A percentile compares a stretch with the other conserved stretches of the same genome.
These are phyloP conservation scores for Fusarium floridanum DNA, from an alignment of 2,329 filamentous ascomycete genomes.

Conservation along the genomic window DNA sequence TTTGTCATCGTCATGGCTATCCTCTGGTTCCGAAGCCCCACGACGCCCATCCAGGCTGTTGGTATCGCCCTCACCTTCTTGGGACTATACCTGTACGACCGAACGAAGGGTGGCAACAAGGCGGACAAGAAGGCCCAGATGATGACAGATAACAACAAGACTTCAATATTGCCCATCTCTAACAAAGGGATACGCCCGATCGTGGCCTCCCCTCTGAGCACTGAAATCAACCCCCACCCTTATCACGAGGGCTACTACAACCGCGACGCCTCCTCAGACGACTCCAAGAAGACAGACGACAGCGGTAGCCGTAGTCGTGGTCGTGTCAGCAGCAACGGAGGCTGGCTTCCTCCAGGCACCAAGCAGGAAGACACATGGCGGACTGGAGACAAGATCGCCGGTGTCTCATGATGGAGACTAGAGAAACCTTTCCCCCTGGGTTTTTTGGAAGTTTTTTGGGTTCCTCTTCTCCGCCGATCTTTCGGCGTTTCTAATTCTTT, in stretches of 20 bases:
- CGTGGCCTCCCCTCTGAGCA: conserved; percentile 39
- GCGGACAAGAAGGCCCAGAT: conserved; percentile 85
- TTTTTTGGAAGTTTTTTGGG: conserved; percentile 1
- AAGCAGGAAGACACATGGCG: conserved; percentile 89
- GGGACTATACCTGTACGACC: conserved; percentile 95
- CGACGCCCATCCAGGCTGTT: conserved; percentile 83
- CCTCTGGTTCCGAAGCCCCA: conserved; percentile 93
- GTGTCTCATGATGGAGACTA: conserved; percentile 38
- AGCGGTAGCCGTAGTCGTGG: conserved; percentile 55
- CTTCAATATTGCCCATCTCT: conserved; percentile 75
- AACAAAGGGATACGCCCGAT: conserved; percentile 52
- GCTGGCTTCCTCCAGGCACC: conserved; percentile 84
- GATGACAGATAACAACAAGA: conserved; percentile 58
- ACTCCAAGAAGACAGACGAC: conserved; percentile 70
- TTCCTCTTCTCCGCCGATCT: not conserved
- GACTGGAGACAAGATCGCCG: conserved; percentile 51
- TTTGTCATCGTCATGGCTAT: conserved; percentile 97
- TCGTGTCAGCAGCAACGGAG: conserved; percentile 55
- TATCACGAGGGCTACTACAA: conserved; percentile 63
- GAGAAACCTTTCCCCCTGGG: not conserved
- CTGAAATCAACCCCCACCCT: conserved; percentile 51
- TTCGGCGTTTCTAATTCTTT: conserved; percentile 17
- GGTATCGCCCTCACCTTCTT: conserved; percentile 92
- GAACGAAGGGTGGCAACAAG: conserved; percentile 88
- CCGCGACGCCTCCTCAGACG: conserved; percentile 53